These are phyloP conservation scores for Austropuccinia psidii DNA, from an alignment of 1,284 basidiomycete species.

Conservation along the genomic window DNA sequence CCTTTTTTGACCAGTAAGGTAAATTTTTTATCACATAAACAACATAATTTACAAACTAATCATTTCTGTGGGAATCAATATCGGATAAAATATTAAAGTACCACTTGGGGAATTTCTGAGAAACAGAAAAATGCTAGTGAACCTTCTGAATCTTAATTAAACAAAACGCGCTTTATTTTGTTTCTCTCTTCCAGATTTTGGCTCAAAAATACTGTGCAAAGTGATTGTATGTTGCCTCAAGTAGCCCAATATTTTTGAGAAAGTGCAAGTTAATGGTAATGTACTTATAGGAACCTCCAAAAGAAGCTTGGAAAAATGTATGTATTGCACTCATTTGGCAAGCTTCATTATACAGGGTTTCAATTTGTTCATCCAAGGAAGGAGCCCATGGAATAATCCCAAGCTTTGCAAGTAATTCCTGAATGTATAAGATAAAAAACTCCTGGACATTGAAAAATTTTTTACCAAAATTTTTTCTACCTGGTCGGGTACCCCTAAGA, in stretches of 20 bases:
- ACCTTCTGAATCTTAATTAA: too few relatives aligned
- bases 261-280: too few relatives aligned
- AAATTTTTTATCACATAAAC: constrained; percentile 3
- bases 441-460: neutral
- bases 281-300: too few relatives aligned
- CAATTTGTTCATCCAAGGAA: neutral
- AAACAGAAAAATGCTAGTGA: neutral
- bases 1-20: neutral
- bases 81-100: neutral
- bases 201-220: too few relatives aligned
- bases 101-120: neutral
- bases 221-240: too few relatives aligned
- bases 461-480: neutral
- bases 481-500: neutral
- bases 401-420: neutral
- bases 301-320: too few relatives aligned
- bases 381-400: constrained; percentile 14
- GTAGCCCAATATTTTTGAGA: too few relatives aligned
- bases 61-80: neutral
- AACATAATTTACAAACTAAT: too few relatives aligned
- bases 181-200: too few relatives aligned
- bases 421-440: neutral
- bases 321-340: too few relatives aligned
- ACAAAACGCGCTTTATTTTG: too few relatives aligned
- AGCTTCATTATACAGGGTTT: neutral